Conservation (phyloP, 495 filamentous ascomycete species). For the Pyrenula aspistea region DNA sequence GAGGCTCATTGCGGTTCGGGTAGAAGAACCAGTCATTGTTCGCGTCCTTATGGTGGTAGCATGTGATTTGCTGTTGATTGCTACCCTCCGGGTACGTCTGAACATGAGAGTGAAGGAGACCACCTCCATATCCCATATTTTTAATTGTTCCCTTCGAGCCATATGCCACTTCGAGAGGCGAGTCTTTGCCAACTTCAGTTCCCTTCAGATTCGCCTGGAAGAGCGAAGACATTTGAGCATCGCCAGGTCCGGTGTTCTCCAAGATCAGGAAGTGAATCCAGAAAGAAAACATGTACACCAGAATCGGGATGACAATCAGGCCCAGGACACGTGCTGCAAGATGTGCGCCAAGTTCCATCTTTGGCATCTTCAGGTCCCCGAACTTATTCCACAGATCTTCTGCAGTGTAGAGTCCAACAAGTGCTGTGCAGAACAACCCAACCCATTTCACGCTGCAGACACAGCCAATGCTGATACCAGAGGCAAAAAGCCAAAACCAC, state of each 20-base stretch:
- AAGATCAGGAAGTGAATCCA: slow-evolving; percentile 86
- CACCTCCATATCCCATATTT: slow-evolving; percentile 98
- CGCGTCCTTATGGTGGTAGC: slow-evolving; percentile 98
- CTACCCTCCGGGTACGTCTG: slow-evolving; percentile 96
- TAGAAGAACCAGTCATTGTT: slow-evolving; percentile 99
- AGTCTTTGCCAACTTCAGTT: slow-evolving; percentile 86
- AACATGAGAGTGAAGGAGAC: slow-evolving; percentile 93
- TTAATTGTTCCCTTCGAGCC: slow-evolving; percentile 90
- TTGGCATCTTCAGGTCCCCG: slow-evolving; percentile 82
- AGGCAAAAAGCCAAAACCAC: slow-evolving; percentile 86
- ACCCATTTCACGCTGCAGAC: slow-evolving; percentile 98
- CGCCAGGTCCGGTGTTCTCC: slow-evolving; percentile 88
- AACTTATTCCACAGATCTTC: slow-evolving; percentile 99
- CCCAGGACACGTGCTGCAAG: slow-evolving; percentile 70
- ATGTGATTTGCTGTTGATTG: slow-evolving; percentile 89
- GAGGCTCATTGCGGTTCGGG: slow-evolving; percentile 64
- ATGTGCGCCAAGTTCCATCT: slow-evolving; percentile 68
- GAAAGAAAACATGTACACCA: slow-evolving; percentile 92
- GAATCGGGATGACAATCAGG: slow-evolving; percentile 72
- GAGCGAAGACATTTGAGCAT: slow-evolving; percentile 98
- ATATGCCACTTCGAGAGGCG: slow-evolving; percentile 78
- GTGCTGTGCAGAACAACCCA: slow-evolving; percentile 83
- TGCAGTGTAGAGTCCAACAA: slow-evolving; percentile 90
- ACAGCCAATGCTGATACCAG: slow-evolving; percentile 87
- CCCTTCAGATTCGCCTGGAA: slow-evolving; percentile 95